These are phyloP conservation scores for Marasmius fiardii DNA, from an alignment of 1,284 basidiomycete genomes.

Conservation along the genomic window DNA sequence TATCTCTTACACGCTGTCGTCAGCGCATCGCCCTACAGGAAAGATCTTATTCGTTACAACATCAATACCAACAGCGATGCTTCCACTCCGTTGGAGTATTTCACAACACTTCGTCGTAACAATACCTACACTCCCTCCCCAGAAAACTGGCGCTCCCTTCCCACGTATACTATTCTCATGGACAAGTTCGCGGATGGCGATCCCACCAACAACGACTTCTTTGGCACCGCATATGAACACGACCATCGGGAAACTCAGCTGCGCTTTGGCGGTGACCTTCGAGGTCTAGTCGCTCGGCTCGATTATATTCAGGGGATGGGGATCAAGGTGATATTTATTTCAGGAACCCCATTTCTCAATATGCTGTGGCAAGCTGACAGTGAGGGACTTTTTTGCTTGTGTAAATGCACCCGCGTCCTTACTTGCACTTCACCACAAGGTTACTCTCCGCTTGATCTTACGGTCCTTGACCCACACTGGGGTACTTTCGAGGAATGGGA, in stretches of 20 bases:
- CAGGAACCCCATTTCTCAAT: slow-evolving; percentile 88
- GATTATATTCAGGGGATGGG: slow-evolving; percentile 92
- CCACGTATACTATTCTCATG: slow-evolving; percentile 81
- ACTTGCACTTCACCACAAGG: too few species aligned
- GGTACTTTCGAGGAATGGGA: slow-evolving; percentile 81
- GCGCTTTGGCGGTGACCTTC: slow-evolving; percentile 83
- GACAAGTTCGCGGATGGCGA: slow-evolving; percentile 94
- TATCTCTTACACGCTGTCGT: slow-evolving; percentile 18
- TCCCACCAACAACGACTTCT: slow-evolving; percentile 87
- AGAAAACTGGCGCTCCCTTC: slow-evolving; percentile 81
- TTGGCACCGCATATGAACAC: slow-evolving; percentile 74
- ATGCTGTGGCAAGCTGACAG: slow-evolving; percentile 96
- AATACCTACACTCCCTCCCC: slow-evolving; percentile 76
- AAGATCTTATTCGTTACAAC: slow-evolving; percentile 79
- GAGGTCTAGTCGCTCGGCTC: slow-evolving; percentile 68
- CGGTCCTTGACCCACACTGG: slow-evolving; percentile 87
- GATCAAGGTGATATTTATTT: slow-evolving; percentile 79
- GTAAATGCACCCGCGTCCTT: slow-evolving; percentile 9
- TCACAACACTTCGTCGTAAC: slow-evolving; percentile 51
- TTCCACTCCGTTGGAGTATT: slow-evolving; percentile 66
- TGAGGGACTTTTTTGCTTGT: slow-evolving; percentile 34
- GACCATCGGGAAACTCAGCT: slow-evolving; percentile 88
- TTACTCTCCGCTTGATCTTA: slow-evolving; percentile 90
- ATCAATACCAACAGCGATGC: slow-evolving; percentile 82
- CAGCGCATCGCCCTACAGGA: slow-evolving; percentile 66